Base-by-base conservation (phyloP, 345 rosid species). In the Trapa incisa region DNA sequence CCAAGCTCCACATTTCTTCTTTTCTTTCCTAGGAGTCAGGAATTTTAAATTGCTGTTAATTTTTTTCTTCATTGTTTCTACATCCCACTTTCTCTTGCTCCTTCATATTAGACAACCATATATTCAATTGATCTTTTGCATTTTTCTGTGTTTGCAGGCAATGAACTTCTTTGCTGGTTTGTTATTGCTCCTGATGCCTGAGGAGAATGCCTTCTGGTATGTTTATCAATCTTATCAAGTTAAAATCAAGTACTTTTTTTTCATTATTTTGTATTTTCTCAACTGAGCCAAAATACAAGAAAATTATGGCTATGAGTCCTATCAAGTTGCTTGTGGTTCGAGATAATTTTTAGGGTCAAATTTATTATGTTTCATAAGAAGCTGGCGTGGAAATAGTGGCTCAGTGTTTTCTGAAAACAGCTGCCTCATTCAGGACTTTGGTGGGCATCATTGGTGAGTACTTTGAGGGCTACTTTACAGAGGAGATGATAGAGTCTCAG, bases 181-280 rank as follows among this genome's bases (percentile, higher is more conserved):
- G 63, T 84, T 94, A 78, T 88, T 94, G 76, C 95, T 94, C 60
- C 70, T 94, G 83, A 94, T 94, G 97, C 97, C 99, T 6, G 99
- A 94, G 77, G 99, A 94, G 78, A 88, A 94, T 80, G 99, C 99
- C 61, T 94, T 94, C 81, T 94, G 99, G 99, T 94, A 90, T 65
- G 83, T 84, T 77, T 67, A 57, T 61, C 75, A 72, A 70, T 73
- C 67, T 57, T 57, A 66, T 35, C 69, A 63, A 47, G 68, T 68
- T 67, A 33, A 42, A 22, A 65, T 22, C 29, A 39, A 67, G 45
- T 10, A 52, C 22, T 11, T 47, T 36, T 35, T 11, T 47, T 48
- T 48, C 48, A 32, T 58, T 57, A 38, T 65, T 52, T 41, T 57
- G 17, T 29, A 52, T n/a, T 39, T 50, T 13, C 47, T 65, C 53